Evolutionary conservation across 176 grass and related monocot genomes (phyloP).

Genomic region (Triticum aestivum): IWGSC_CS_RefSeq_v2.1 NC_057813.1:89856365-89856864

Average conservation of each 20-base stretch:
- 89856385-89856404: neutral
- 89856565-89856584: neutral
- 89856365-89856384: neutral
- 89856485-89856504: neutral
- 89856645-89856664: too few species aligned
- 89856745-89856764: too few species aligned
- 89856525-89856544: too few species aligned
- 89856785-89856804: too few species aligned
- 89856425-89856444: neutral
- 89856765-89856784: too few species aligned
- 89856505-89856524: neutral
- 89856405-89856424: neutral
- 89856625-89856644: neutral
- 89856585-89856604: neutral
- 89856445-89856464: neutral
- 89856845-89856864: neutral
- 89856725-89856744: neutral
- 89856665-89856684: neutral
- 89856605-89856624: neutral
- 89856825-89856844: neutral
- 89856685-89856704: neutral
- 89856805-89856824: neutral
- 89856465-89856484: neutral
- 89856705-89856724: neutral
- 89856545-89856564: too few species aligned